Conservation (phyloP, 169 alveolate species). For the Sarcocystis neurona region DNA sequence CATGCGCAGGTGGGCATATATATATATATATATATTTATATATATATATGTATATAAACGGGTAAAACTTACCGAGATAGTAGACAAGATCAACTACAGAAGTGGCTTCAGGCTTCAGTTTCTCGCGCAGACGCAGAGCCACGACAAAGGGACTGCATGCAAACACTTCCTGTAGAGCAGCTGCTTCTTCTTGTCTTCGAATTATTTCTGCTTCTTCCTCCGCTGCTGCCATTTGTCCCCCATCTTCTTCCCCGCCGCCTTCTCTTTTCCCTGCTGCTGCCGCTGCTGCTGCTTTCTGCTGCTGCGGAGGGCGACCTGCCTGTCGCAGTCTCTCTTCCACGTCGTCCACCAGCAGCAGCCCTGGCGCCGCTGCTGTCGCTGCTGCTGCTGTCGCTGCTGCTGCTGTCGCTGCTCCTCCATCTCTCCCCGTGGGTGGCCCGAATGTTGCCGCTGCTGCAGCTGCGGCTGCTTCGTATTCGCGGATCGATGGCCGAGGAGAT, state of each 20-base stretch:
- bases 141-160: neutral
- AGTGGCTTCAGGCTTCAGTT: neutral
- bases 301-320: neutral
- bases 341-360: neutral
- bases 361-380: neutral
- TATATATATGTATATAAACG: too few species aligned
- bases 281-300: neutral
- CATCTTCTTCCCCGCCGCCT: too few species aligned
- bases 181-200: too few species aligned
- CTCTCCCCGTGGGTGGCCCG: neutral
- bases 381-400: neutral
- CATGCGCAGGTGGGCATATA: too few species aligned
- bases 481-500: neutral
- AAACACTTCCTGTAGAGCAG: too few species aligned
- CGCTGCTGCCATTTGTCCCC: too few species aligned
- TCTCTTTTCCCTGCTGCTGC: neutral
- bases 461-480: too few species aligned
- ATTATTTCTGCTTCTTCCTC: too few species aligned
- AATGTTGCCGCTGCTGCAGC: neutral
- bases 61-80: neutral
- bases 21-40: too few species aligned
- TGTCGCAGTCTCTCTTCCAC: neutral
- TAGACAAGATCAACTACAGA: neutral
- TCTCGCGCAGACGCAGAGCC: neutral
- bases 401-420: neutral